Base-by-base conservation (phyloP, 441 rosid genomes). In the Erodium trifolium region DNA sequence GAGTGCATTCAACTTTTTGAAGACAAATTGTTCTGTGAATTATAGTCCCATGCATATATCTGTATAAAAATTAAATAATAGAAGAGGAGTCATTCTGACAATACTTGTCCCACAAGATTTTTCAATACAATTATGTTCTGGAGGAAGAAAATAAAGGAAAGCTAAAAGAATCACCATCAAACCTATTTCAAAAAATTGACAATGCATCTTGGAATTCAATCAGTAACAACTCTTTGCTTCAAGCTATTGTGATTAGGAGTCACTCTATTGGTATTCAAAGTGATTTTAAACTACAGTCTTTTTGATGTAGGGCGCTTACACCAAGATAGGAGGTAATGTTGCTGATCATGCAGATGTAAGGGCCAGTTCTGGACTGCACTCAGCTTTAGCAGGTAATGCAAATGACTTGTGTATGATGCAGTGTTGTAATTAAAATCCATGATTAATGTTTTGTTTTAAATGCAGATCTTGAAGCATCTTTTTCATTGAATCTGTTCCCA, bases 391-490 rank as follows among this genome's bases (percentile, higher is more conserved):
- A 74, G 80, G 80, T 78, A 74, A 59, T 68, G 5, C 39, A 34
- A 37, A 31, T 65, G 65, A 35, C 35, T 59, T 71, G 37, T 37
- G 14, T 62, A 12, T 49, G 34, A 39, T 68, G 65, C 67, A 63
- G 27, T 29, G 27, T 35, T 65, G 10, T 45, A 45, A 57, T 7
- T 34, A 65, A n/a, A 60, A 13, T 17, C 6, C 12, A 39, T 67
- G 47, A 49, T 62, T 71, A 57, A 74, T 59, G 41, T 5, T 65
- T 55, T 71, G 29, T 27, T 68, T 67, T 71, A 2, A 23, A 6
- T 74, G 75, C 75, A 78, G 80, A 68, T 59, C 63, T 69, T 55
- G 73, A 73, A 72, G 75, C 68, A 9, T 78, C 80, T 3, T 74
- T 78, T 71, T 68, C 71, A 3, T 10, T 78, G 11, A 74, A 74